These are phyloP conservation scores for Mycena vulgaris DNA, from an alignment of 768 basidiomycete genomes.

Conservation along the genomic window DNA sequence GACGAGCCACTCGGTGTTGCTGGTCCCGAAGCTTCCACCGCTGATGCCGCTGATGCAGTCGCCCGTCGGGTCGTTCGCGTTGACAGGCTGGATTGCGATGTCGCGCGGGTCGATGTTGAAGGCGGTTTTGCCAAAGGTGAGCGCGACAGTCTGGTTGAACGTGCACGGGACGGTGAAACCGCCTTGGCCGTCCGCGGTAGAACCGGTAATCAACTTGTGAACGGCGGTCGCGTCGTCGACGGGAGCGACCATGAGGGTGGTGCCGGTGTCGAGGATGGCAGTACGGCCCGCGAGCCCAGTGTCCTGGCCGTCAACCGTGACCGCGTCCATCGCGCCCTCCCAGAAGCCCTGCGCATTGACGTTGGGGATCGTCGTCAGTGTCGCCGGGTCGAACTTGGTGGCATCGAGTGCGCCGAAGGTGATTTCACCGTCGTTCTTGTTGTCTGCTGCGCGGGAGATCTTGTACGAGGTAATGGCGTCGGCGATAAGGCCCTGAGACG, in stretches of 20 bases:
- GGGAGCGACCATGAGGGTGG: constrained; percentile 68
- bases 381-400: constrained; percentile 74
- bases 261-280: constrained; percentile 79
- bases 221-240: constrained; percentile 55
- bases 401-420: constrained; percentile 80
- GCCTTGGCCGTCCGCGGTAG: constrained; percentile 61
- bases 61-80: constrained; percentile 68
- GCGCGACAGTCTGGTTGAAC: constrained; percentile 57
- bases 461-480: constrained; percentile 85
- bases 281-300: constrained; percentile 72
- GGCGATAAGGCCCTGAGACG: constrained; percentile 67
- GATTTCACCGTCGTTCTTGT: constrained; percentile 82
- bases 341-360: constrained; percentile 83
- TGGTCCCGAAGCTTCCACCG: constrained; percentile 69
- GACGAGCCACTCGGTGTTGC: constrained; percentile 75
- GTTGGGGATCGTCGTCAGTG: constrained; percentile 73
- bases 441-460: constrained; percentile 81
- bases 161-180: constrained; percentile 69
- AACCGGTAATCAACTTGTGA: constrained; percentile 60
- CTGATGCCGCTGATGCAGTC: constrained; percentile 82
- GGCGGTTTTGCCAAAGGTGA: constrained; percentile 62
- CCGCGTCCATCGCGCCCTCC: constrained; percentile 76
- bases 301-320: constrained; percentile 71
- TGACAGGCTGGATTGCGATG: constrained; percentile 68
- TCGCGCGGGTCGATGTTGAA: constrained; percentile 78